These are phyloP conservation scores for Botryosphaeria dothidea DNA, from an alignment of 2,329 filamentous ascomycete species.

Conservation along the genomic window DNA sequence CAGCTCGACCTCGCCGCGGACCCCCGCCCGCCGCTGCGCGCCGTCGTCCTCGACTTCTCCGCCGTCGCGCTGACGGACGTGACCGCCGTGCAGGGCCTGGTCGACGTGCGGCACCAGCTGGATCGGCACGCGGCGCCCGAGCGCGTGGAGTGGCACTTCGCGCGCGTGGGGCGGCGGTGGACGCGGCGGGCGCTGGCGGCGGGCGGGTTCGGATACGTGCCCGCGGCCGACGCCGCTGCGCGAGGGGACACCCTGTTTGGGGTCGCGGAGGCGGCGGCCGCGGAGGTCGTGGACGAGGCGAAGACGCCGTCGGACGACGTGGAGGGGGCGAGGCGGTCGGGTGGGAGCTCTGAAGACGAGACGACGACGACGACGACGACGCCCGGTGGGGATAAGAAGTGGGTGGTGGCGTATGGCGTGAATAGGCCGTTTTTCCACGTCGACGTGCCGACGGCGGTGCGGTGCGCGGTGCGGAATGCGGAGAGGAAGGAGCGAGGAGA, in stretches of 20 bases:
- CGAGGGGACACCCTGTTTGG: neutral
- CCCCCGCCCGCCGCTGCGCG: conserved; percentile 50
- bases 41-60: conserved; percentile 59
- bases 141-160: conserved; percentile 47
- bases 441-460: conserved; percentile 41
- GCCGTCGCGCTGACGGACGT: conserved; percentile 59
- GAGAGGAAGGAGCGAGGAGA: conserved; percentile 37
- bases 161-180: conserved; percentile 57
- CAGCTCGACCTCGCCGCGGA: neutral
- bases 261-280: conserved; percentile 17
- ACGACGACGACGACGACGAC: neutral
- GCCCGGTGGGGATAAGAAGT: too few relatives aligned
- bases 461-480: conserved; percentile 80
- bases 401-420: conserved; percentile 24
- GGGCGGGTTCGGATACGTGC: conserved; percentile 55
- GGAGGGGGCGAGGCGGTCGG: neutral
- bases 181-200: conserved; percentile 57
- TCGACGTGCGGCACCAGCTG: conserved; percentile 57
- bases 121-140: conserved; percentile 50
- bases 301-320: neutral
- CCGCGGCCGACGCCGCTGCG: neutral
- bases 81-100: conserved; percentile 55
- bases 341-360: neutral
- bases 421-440: conserved; percentile 62
- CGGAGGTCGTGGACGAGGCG: neutral